phyloP scores from a whole-genome alignment of 2,329 filamentous ascomycete genomes.

The Ceratocystis albifundus region DNA sequence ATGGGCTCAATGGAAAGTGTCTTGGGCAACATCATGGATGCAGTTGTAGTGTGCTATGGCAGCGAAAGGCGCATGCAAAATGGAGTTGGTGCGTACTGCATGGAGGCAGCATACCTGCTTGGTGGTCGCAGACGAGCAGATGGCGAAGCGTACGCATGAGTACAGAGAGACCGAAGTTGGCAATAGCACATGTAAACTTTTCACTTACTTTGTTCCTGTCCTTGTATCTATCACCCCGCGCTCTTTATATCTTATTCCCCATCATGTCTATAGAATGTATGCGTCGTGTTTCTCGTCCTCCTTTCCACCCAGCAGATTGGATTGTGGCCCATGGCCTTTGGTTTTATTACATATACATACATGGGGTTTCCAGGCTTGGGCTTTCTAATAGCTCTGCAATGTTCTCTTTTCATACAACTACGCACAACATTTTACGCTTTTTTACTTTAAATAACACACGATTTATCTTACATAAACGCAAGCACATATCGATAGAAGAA shows the following conservation, averaged over 20 bases:
- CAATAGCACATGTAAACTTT: not conserved
- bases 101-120: conserved; percentile 83
- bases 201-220: conserved; percentile 1
- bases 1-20: conserved; percentile 85
- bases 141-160: conserved; percentile 18
- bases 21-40: conserved; percentile 75
- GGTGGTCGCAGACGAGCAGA: conserved; percentile 36
- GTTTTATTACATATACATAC: not conserved
- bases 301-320: not conserved
- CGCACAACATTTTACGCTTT: not conserved
- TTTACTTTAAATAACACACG: not conserved
- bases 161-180: not conserved
- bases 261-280: conserved; percentile 10
- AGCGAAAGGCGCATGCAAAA: conserved; percentile 65
- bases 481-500: not conserved
- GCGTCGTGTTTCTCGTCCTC: not conserved
- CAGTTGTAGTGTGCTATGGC: conserved; percentile 84
- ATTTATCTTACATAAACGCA: not conserved
- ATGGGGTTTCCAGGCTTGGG: not conserved
- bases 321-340: not conserved
- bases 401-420: not conserved
- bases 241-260: not conserved
- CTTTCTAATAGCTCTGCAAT: not conserved
- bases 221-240: not conserved
- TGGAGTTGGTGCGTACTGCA: conserved; percentile 67